These are phyloP conservation scores for Didymella pinodella DNA, from an alignment of 2,329 filamentous ascomycete species.

Conservation along the genomic window DNA sequence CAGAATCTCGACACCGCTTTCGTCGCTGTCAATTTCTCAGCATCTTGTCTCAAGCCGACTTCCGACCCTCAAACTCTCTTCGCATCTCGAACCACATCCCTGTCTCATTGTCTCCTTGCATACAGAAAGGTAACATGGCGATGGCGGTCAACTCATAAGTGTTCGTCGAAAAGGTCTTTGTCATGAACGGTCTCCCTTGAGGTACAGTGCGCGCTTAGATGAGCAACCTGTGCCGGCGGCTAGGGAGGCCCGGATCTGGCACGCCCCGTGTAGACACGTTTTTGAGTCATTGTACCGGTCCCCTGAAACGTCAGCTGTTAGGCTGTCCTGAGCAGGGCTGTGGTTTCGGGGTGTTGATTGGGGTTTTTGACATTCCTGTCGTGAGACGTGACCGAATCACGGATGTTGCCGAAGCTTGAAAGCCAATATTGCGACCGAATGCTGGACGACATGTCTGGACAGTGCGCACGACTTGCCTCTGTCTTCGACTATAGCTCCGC, in stretches of 20 bases:
- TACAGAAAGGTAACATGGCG: slow-evolving; percentile 18
- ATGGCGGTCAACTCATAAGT: slow-evolving; percentile 10
- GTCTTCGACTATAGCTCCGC: not conserved
- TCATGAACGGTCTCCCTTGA: slow-evolving; percentile 19
- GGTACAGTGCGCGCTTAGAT: slow-evolving; percentile 18
- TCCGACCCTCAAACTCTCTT: not conserved
- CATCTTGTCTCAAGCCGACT: not conserved
- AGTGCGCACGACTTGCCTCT: not conserved
- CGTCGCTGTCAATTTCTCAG: not conserved
- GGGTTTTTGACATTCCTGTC: not conserved
- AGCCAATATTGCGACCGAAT: not conserved
- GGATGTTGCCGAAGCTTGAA: not conserved
- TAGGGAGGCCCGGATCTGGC: slow-evolving; percentile 17
- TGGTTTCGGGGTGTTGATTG: not conserved
- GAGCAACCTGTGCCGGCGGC: slow-evolving; percentile 21
- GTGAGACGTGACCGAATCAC: not conserved
- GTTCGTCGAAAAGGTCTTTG: slow-evolving; percentile 17
- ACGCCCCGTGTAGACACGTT: slow-evolving; percentile 12
- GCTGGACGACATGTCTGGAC: not conserved
- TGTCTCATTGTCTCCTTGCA: slow-evolving; percentile 14
- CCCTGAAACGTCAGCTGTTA: slow-evolving; percentile 17
- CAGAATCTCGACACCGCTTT: not conserved
- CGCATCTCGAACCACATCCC: not conserved
- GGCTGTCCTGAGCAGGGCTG: slow-evolving; percentile 1
- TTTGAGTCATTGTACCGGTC: not conserved